Evolutionary conservation across 139 green algal genomes (phyloP).

Genomic region (Chlorella sp.): DNA sequence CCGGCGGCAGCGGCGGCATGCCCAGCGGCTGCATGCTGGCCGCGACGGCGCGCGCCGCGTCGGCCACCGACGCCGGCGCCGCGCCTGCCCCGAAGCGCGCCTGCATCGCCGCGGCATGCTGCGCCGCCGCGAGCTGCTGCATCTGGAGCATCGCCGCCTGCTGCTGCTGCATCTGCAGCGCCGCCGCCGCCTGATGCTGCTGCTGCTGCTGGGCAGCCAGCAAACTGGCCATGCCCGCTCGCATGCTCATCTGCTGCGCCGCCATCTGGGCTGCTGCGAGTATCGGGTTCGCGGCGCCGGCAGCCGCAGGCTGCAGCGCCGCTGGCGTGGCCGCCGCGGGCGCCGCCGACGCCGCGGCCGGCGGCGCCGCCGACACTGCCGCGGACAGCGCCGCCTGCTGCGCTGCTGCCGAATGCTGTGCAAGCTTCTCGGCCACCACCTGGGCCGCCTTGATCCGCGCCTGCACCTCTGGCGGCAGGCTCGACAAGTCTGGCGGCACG

Average conservation of each 20-base stretch:
- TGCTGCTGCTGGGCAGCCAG: neutral
- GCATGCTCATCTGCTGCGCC: conserved; percentile 39
- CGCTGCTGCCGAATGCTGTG: neutral
- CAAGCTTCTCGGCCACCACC: conserved; percentile 48
- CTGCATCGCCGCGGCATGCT: neutral
- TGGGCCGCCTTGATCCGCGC: conserved; percentile 50
- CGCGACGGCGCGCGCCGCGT: too few species aligned
- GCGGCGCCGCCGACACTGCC: neutral
- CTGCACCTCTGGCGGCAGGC: conserved; percentile 31
- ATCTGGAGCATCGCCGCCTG: conserved; percentile 8
- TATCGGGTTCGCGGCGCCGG: conserved; percentile 45
- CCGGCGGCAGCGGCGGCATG: neutral
- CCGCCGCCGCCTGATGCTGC: conserved; percentile 2
- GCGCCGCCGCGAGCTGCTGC: neutral
- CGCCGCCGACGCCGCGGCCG: neutral
- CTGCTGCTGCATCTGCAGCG: neutral
- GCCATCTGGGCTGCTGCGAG: conserved; percentile 56
- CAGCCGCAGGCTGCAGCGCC: neutral
- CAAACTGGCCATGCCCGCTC: neutral
- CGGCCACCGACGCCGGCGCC: too few species aligned
- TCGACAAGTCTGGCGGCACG: neutral
- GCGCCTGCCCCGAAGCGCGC: too few species aligned
- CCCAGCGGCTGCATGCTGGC: conserved; percentile 22
- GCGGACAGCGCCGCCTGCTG: neutral
- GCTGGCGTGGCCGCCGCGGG: neutral